Evolutionary conservation across 208 protist genomes (phyloP), one percentile per base, ranked within the genome.

Genomic region (Naegleria gruberi): DNA sequence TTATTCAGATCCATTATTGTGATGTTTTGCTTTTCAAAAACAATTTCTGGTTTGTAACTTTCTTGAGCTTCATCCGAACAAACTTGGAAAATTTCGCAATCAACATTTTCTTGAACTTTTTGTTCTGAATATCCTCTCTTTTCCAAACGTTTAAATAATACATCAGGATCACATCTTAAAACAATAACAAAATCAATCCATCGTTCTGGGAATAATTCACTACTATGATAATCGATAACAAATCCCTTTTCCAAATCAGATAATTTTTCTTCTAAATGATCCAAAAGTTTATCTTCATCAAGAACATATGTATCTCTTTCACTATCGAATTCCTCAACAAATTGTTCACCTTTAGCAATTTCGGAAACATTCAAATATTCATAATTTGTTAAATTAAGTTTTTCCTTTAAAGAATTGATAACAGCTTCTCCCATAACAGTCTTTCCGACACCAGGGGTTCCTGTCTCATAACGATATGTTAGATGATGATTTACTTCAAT

Each of bases 161-260:
- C 81, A 90, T 94, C 93, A 45, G 95, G 99, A 43, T 97, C 95
- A 34, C 96, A 90, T 65, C 97, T 93, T 83, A 99, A 94, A 17
- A 99, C 97, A 12, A 99, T 91, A 8, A 99, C 97, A 1, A 98
- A 93, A 82, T 98, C 96, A 92, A 99, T 99, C 97, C 97, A 99
- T 15, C 98, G 94, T 93, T 98, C 94, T 12, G 98, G 98, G 89
- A 99, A 99, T 42, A 98, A 95, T 91, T 99, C 98, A 90, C 96
- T 98, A 42, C 93, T 94, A 93, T 99, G 98, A 93, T 97, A 98
- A 92, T 99, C 98, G 8, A 99, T 95, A 8, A 99, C 90, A 90
- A 96, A 93, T 74, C 96, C 97, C 2, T 94, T 95, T 43, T 94
- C 92, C 7, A 44, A 40, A 65, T 40, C n/a, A 44, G 92, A 91